phyloP scores from a whole-genome alignment of 352 stramenopile species.

The Globisporangium takayamanum region DNA sequence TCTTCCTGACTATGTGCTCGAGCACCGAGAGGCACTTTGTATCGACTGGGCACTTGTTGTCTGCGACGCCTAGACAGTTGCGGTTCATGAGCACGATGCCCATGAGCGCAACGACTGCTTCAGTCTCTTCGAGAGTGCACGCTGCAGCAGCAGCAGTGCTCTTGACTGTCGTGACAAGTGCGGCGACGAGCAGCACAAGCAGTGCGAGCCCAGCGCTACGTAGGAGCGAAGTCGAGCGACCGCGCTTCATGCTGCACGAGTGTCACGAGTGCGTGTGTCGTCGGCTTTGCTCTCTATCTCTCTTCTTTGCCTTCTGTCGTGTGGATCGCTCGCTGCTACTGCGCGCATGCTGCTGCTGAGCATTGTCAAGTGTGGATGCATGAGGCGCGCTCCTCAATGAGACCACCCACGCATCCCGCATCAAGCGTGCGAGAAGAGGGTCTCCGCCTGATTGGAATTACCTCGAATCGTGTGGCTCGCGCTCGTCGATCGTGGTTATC shows the following conservation, averaged over 20 bases:
- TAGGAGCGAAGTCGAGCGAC: too few species aligned
- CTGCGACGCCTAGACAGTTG: constrained; percentile 4
- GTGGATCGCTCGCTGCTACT: too few species aligned
- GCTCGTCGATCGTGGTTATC: not conserved
- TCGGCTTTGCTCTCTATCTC: too few species aligned
- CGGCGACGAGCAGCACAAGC: not conserved
- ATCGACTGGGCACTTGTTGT: constrained; percentile 6
- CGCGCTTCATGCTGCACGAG: too few species aligned
- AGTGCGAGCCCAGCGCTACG: not conserved
- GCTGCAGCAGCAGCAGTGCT: not conserved
- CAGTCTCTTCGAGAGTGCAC: constrained; percentile 4
- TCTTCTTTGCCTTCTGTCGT: too few species aligned
- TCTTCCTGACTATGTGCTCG: constrained; percentile 5
- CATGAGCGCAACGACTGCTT: constrained; percentile 7
- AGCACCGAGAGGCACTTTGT: not conserved
- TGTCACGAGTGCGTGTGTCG: too few species aligned
- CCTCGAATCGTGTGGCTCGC: not conserved
- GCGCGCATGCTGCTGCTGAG: too few species aligned
- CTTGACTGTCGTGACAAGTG: not conserved
- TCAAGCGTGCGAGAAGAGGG: not conserved
- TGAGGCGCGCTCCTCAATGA: too few species aligned
- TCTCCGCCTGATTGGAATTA: too few species aligned
- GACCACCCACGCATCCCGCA: not conserved
- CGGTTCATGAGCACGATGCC: constrained; percentile 4
- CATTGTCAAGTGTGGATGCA: too few species aligned